Evolutionary conservation across 768 basidiomycete genomes (phyloP).

Genomic region (Xerocomus brunneocitrinus): DNA sequence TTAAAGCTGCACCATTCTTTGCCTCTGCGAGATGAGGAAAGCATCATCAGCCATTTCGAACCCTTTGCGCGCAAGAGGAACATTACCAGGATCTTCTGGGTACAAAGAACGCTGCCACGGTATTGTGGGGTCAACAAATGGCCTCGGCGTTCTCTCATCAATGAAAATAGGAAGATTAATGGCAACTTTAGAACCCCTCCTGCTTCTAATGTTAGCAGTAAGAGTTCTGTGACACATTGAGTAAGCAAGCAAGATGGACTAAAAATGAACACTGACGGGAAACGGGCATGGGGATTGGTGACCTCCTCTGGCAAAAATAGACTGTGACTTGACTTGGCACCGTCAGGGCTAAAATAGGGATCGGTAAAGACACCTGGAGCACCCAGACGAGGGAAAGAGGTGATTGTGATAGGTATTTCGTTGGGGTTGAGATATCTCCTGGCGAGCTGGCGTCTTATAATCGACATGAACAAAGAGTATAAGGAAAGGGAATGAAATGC

Average conservation of each 20-base stretch:
- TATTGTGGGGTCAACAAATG: constrained; percentile 91
- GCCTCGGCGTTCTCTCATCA: constrained; percentile 80
- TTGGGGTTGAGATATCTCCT: constrained; percentile 77
- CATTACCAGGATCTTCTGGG: constrained; percentile 76
- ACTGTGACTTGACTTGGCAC: constrained; percentile 85
- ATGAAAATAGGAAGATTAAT: constrained; percentile 94
- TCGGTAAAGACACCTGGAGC: constrained; percentile 89
- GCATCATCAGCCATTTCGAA: constrained; percentile 7
- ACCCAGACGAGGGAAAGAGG: constrained; percentile 92
- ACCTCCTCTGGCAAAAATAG: constrained; percentile 93
- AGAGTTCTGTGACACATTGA: constrained; percentile 61
- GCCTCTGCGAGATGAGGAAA: constrained; percentile 54
- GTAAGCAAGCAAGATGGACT: constrained; percentile 4
- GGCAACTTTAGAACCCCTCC: constrained; percentile 89
- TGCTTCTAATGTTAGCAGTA: constrained; percentile 90
- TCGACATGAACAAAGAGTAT: constrained; percentile 6
- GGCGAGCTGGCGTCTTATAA: constrained; percentile 71
- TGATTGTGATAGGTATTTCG: constrained; percentile 89
- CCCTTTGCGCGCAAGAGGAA: background rate
- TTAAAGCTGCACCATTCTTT: constrained; percentile 80
- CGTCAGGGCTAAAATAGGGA: constrained; percentile 70
- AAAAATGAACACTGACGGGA: constrained; percentile 68
- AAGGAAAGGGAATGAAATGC: background rate
- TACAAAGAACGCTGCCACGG: constrained; percentile 83
- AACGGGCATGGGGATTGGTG: constrained; percentile 95